Base-by-base conservation (phyloP, 208 protist species). In the Paratrypanosoma confusum region DNA sequence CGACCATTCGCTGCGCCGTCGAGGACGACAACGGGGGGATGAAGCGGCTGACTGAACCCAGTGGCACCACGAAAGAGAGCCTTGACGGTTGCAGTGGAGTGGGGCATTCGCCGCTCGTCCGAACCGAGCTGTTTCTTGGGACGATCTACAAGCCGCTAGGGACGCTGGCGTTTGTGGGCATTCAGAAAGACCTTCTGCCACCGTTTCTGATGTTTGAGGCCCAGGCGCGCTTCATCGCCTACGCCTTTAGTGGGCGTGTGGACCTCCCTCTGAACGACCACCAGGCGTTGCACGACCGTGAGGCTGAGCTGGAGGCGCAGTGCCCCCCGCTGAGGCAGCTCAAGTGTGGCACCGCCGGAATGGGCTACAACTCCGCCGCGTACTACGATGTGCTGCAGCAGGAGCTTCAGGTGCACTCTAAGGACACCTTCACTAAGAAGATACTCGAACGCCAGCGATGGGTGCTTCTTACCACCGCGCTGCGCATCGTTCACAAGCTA, bases 371-470 rank as follows among this genome's bases (percentile, higher is more conserved):
- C 68, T 88, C 75, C 29, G 74, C 75, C 11, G 57, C 65, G 23
- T 93, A 93, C 65, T 93, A 69, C 52, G 83, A 93, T 46, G 65
- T 82, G 3, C 68, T 93, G 11, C 75, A 87, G 49, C 66, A 73
- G 43, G 60, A 80, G 48, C 55, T 89, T 49, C 66, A 72, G 25
- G 63, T 88, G 14, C 72, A 73, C 34, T 81, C 79, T 3, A 60
- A 63, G 14, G 68, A 81, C n/a, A 92, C 82, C 11, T 92, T 81
- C 72, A 74, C 72, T 1, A 21, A 57, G 3, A 65, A 65, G 35
- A 45, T 92, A 3, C 51, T 77, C 60, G 55, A 72, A 45, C 57
- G 83, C 3, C 62, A 74, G 39, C 51, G 57, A 25, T 93, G 83
- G 80, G 28, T 87, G 34, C 48, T 86, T 16, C 2, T 43, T 13